Conservation (phyloP, 1,139 yeast species). For the Geotrichum restrictum region DNA sequence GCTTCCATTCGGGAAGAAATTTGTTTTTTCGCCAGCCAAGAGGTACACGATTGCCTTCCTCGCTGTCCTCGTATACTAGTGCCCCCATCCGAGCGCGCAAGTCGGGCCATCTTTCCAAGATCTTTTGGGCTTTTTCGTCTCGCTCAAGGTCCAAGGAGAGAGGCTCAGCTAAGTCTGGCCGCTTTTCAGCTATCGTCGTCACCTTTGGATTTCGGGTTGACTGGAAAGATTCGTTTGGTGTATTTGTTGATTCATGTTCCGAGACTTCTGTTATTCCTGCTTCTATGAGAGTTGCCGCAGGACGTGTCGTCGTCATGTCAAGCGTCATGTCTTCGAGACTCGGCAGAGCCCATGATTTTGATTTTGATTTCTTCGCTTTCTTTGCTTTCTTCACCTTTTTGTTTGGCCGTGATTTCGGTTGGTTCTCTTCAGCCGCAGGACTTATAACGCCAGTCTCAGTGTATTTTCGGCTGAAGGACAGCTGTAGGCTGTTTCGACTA, state of each 20-base stretch:
- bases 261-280: background rate
- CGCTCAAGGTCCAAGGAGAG: background rate
- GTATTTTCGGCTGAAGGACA: background rate
- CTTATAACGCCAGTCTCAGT: no score
- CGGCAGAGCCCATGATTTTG: conserved; percentile 5
- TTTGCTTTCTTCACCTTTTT: background rate
- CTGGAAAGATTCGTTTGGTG: background rate
- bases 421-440: no score
- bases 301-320: background rate
- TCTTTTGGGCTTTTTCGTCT: conserved; percentile 17
- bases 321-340: conserved; percentile 1
- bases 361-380: conserved; percentile 4
- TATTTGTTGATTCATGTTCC: background rate
- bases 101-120: conserved; percentile 18
- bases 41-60: conserved; percentile 36
- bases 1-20: conserved; percentile 57
- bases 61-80: conserved; percentile 1
- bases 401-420: background rate
- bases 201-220: no score
- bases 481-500: background rate
- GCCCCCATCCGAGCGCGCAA: conserved; percentile 9
- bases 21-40: conserved; percentile 43
- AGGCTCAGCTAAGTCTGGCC: background rate
- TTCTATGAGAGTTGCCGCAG: background rate
- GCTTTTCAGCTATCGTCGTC: background rate